Conservation (phyloP, 2,329 filamentous ascomycete genomes). For the Xylaria sp. region DNA sequence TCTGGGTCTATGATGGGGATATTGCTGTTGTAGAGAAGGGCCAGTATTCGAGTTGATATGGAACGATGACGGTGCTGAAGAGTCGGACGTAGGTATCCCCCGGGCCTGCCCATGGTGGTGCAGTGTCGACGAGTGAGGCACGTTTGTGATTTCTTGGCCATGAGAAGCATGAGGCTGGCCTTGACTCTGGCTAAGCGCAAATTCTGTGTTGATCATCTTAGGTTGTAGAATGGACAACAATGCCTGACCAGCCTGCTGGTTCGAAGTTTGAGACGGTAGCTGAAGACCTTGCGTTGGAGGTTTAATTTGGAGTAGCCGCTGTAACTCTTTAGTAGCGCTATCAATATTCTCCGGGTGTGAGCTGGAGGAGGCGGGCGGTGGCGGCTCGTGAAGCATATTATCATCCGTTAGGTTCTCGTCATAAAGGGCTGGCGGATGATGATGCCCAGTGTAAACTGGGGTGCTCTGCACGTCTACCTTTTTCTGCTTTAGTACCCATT, state of each 20-base stretch:
- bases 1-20: constrained; percentile 41
- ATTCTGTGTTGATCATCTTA: constrained; percentile 46
- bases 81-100: constrained; percentile 58
- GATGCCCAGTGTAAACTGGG: constrained; percentile 52
- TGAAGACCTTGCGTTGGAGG: constrained; percentile 63
- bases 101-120: constrained; percentile 66
- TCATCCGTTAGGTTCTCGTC: constrained; percentile 73
- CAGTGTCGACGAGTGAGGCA: constrained; percentile 66
- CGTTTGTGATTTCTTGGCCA: constrained; percentile 63
- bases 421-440: constrained; percentile 57
- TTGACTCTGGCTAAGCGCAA: constrained; percentile 38
- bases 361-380: constrained; percentile 44
- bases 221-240: constrained; percentile 65
- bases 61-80: constrained; percentile 63
- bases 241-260: constrained; percentile 61
- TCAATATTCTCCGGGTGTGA: constrained; percentile 45
- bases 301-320: constrained; percentile 66
- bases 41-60: constrained; percentile 53
- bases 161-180: constrained; percentile 57
- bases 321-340: constrained; percentile 57
- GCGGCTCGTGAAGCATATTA: constrained; percentile 59
- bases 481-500: constrained; percentile 89
- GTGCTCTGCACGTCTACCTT: constrained; percentile 71
- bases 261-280: constrained; percentile 38
- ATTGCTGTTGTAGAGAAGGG: constrained; percentile 40